Percentiles rank a stretch among this genome's conserved stretches.
Evolutionary conservation across 1,284 basidiomycete genomes (phyloP).

Genomic region (Schizophyllum commune): DNA sequence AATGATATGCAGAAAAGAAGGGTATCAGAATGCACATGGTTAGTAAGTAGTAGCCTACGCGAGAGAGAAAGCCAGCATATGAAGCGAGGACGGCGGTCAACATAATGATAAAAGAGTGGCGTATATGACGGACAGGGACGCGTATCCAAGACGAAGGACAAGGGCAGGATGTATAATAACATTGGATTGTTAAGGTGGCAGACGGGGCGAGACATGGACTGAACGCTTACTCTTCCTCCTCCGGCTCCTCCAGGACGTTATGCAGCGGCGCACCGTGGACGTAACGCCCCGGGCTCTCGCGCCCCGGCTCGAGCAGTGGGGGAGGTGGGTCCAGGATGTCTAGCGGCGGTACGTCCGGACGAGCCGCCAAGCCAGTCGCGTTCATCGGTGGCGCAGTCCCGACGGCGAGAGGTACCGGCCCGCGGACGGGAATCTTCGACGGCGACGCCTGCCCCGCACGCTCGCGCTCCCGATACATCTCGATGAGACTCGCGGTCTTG

Average conservation of each 20-base stretch:
- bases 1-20: background rate
- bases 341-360: conserved; percentile 8
- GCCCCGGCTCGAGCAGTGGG: conserved; percentile 35
- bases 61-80: background rate
- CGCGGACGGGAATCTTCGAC: conserved; percentile 31
- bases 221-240: conserved; percentile 36
- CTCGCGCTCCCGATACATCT: conserved; percentile 75
- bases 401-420: conserved; percentile 6
- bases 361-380: conserved; percentile 1
- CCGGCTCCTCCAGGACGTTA: conserved; percentile 76
- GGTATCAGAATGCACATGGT: background rate
- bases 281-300: conserved; percentile 66
- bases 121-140: background rate
- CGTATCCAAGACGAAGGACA: background rate
- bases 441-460: conserved; percentile 23
- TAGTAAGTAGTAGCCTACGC: background rate
- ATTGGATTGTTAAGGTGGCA: background rate
- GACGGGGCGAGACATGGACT: background rate
- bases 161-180: background rate
- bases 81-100: background rate
- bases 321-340: conserved; percentile 21
- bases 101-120: background rate
- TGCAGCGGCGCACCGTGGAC: conserved; percentile 83
- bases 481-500: conserved; percentile 68
- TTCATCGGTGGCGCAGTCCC: conserved; percentile 19